phyloP scores from a whole-genome alignment of 2,329 filamentous ascomycete genomes.

The Talaromyces sp. region DNA sequence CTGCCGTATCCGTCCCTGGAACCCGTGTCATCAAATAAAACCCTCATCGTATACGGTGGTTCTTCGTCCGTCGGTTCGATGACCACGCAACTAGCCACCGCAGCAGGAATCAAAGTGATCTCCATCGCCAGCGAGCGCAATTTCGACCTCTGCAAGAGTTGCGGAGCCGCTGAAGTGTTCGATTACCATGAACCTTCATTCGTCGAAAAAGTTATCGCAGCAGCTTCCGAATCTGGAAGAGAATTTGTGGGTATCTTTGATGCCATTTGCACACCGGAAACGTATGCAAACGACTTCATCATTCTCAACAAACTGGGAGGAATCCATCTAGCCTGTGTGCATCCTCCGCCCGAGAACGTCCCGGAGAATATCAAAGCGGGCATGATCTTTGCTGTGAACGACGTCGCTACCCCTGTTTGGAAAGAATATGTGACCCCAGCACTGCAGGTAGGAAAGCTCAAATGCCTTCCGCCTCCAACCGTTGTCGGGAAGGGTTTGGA shows the following conservation, averaged over 20 bases:
- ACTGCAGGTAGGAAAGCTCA: constrained; percentile 25
- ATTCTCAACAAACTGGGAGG: constrained; percentile 6
- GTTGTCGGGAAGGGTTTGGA: constrained; percentile 37
- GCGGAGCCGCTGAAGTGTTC: constrained; percentile 41
- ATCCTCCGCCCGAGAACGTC: constrained; percentile 13
- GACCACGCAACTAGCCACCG: constrained; percentile 40
- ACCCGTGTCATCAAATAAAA: constrained; percentile 16
- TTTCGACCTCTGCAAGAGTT: constrained; percentile 27
- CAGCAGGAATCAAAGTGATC: constrained; percentile 36
- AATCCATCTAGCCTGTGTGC: neutral
- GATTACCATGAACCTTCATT: constrained; percentile 35
- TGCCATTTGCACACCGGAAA: constrained; percentile 10
- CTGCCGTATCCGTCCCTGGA: constrained; percentile 11
- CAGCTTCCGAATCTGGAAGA: constrained; percentile 7
- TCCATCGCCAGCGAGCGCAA: constrained; percentile 29
- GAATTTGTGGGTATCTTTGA: constrained; percentile 18
- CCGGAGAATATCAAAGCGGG: constrained; percentile 9
- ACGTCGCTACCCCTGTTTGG: constrained; percentile 25
- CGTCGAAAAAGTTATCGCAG: constrained; percentile 18
- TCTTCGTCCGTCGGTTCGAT: constrained; percentile 42
- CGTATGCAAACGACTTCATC: constrained; percentile 1
- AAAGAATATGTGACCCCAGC: constrained; percentile 26
- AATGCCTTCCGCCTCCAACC: constrained; percentile 31
- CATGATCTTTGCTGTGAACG: constrained; percentile 12
- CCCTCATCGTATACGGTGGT: constrained; percentile 36